Evolutionary conservation across 129 eudicot species (phyloP).

Genomic region (Tagetes erecta): DNA sequence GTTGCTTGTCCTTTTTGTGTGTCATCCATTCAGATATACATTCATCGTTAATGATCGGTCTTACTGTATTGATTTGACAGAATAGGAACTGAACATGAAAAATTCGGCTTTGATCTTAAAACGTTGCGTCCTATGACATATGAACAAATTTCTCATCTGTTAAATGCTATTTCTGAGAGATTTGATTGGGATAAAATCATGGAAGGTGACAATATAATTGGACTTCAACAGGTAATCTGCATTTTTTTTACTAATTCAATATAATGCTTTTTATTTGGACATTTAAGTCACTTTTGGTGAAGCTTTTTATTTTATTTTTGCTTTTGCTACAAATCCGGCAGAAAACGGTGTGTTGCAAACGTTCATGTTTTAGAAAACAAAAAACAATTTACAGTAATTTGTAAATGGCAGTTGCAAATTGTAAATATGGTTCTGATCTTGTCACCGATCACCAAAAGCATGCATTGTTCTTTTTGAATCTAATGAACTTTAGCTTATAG

Average conservation of each 20-base stretch:
- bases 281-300: not conserved
- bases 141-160: constrained; percentile 83
- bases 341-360: not conserved
- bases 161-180: constrained; percentile 91
- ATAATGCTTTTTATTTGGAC: constrained; percentile 5
- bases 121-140: constrained; percentile 83
- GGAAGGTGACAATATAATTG: constrained; percentile 95
- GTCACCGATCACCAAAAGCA: not conserved
- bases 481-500: not conserved
- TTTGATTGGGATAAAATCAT: constrained; percentile 94
- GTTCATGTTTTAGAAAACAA: not conserved
- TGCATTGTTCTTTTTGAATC: not conserved
- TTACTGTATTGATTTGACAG: constrained; percentile 46
- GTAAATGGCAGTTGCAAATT: not conserved
- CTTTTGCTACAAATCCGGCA: not conserved
- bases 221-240: constrained; percentile 78
- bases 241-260: not conserved
- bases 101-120: constrained; percentile 84
- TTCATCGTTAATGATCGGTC: constrained; percentile 7
- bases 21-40: not conserved
- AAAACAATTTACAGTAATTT: not conserved
- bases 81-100: constrained; percentile 98
- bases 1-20: not conserved
- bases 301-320: not conserved
- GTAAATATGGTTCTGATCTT: not conserved